Percentiles rank a stretch among this genome's conserved stretches.
These are phyloP conservation scores for Corynespora cassiicola DNA, from an alignment of 2,329 filamentous ascomycete species.

Conservation along the genomic window DNA sequence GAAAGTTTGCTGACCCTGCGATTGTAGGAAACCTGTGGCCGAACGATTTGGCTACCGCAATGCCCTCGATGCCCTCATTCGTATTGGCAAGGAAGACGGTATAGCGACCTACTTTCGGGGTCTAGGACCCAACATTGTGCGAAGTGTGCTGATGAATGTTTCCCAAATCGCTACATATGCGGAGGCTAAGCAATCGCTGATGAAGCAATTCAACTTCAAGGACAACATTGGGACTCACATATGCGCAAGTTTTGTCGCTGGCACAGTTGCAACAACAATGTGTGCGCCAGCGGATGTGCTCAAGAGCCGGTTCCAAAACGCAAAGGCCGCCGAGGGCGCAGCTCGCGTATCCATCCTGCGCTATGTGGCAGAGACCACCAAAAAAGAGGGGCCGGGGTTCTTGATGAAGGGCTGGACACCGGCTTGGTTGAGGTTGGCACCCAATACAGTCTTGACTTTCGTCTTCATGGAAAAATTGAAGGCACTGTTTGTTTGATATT, in stretches of 20 bases:
- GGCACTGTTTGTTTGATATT: constrained; percentile 2
- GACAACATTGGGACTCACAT: constrained; percentile 53
- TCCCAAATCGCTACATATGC: constrained; percentile 53
- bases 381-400: constrained; percentile 50
- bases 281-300: constrained; percentile 56
- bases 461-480: constrained; percentile 50
- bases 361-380: constrained; percentile 43
- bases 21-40: constrained; percentile 37
- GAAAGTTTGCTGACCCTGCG: too few relatives aligned
- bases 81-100: constrained; percentile 49
- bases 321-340: constrained; percentile 19
- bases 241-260: constrained; percentile 49
- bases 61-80: constrained; percentile 42
- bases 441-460: constrained; percentile 55
- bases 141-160: constrained; percentile 56
- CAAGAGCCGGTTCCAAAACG: constrained; percentile 52
- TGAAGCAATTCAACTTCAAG: constrained; percentile 17
- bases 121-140: constrained; percentile 48
- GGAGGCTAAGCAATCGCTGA: constrained; percentile 6
- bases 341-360: constrained; percentile 38
- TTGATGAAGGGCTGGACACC: constrained; percentile 57
- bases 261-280: constrained; percentile 55
- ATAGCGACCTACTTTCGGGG: constrained; percentile 48
- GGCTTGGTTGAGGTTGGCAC: constrained; percentile 54
- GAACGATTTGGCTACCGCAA: constrained; percentile 51